Evolutionary conservation across 2,329 filamentous ascomycete genomes (phyloP), one percentile per base, ranked within the genome.

Genomic region (Talaromyces sp.): DNA sequence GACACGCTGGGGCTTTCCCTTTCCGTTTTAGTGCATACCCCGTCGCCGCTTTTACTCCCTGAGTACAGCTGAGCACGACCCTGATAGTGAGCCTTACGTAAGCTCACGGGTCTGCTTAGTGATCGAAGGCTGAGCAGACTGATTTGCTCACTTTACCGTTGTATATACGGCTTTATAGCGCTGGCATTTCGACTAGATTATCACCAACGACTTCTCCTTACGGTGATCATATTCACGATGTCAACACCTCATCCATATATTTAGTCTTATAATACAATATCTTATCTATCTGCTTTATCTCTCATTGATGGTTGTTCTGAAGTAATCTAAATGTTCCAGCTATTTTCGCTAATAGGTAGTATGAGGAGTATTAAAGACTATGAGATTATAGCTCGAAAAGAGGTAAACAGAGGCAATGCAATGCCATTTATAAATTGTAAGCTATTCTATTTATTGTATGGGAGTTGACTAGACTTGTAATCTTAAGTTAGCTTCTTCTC

Each of bases 21-120:
- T 65, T 67, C 64, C 64, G 9, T 37, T 37, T 37, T 37, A 37
- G 35, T 37, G 35, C 35, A 8, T 3, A 37, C 35, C 35, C 35
- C 11, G 9, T 37, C 35, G 35, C 7, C 35, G 35, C 35, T 37
- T 37, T 37, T 37, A 37, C 35, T 37, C 60, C 24, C 66, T 67
- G 64, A 67, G 64, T 67, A 67, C 61, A 66, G 62, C 54, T 64
- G 64, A 59, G 64, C 66, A 67, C 59, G 45, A 24, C 50, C 35
- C 35, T 37, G 11, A 37, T 37, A 37, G 35, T 37, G 35, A 37
- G 35, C 35, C 11, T 37, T 37, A 37, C 9, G 35, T 37, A 37
- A 37, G 35, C 35, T 37, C 2, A 37, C 1, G 1, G 35, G 11
- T 37, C 11, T 37, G 11, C 35, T 37, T 13, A 37, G 7, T 37